Percentiles rank a stretch among this genome's conserved stretches.
Conservation (phyloP, 2,329 filamentous ascomycete species). For the Pseudopyricularia cyperi region DNA sequence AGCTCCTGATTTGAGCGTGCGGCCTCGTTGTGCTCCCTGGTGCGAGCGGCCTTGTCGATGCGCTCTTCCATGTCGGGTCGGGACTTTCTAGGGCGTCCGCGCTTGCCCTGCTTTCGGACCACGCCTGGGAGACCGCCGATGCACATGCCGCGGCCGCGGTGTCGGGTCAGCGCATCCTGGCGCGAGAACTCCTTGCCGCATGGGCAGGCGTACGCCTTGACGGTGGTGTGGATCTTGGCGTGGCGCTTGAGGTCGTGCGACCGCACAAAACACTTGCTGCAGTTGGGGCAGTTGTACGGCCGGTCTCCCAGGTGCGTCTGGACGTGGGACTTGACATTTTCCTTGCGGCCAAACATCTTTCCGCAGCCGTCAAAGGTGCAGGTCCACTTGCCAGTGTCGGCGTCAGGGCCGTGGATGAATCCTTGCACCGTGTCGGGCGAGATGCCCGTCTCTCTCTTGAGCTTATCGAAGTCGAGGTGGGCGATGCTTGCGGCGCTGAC, state of each 20-base stretch:
- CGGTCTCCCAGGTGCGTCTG: constrained; percentile 96
- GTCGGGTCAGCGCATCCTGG: constrained; percentile 87
- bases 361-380: constrained; percentile 65
- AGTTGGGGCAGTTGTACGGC: constrained; percentile 87
- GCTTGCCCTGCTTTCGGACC: constrained; percentile 45
- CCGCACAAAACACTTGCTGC: constrained; percentile 89
- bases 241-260: constrained; percentile 96
- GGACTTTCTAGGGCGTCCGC: constrained; percentile 51
- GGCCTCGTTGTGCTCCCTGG: constrained; percentile 29
- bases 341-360: constrained; percentile 89
- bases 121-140: constrained; percentile 82
- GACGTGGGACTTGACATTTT: constrained; percentile 97
- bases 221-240: constrained; percentile 90
- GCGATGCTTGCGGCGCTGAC: constrained; percentile 46
- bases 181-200: constrained; percentile 92
- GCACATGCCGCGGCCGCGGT: constrained; percentile 93
- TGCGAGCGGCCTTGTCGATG: constrained; percentile 42
- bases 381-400: constrained; percentile 64
- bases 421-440: constrained; percentile 71
- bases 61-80: constrained; percentile 43
- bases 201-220: constrained; percentile 89
- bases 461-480: constrained; percentile 51
- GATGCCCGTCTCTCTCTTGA: constrained; percentile 68
- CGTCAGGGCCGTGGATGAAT: constrained; percentile 61
- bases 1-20: background rate